Conservation (phyloP, 176 grass and related monocot genomes). For the Raddia guianensis region DNA sequence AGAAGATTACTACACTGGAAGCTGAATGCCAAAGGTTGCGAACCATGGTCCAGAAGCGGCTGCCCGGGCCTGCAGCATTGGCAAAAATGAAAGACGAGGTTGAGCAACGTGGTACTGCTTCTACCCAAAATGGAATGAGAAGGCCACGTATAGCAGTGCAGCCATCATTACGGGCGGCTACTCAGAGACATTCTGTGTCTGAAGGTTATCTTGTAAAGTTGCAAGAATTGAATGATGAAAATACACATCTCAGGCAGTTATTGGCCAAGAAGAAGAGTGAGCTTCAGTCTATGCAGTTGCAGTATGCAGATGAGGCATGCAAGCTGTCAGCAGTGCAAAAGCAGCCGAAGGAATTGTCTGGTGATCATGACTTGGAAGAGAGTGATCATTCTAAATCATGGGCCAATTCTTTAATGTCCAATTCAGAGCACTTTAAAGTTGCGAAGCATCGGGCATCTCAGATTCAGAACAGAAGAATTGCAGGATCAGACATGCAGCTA, state of each 20-base stretch:
- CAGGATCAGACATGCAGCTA: conserved; percentile 44
- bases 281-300: conserved; percentile 30
- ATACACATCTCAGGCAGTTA: conserved; percentile 57
- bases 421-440: conserved; percentile 46
- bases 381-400: conserved; percentile 50
- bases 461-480: conserved; percentile 33
- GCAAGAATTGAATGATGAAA: conserved; percentile 62
- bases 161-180: background rate
- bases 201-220: conserved; percentile 46
- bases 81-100: conserved; percentile 77
- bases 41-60: conserved; percentile 61
- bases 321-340: conserved; percentile 45
- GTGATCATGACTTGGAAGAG: conserved; percentile 10
- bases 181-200: conserved; percentile 10
- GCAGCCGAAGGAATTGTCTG: conserved; percentile 34
- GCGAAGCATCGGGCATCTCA: conserved; percentile 36
- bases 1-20: conserved; percentile 61
- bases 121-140: conserved; percentile 38
- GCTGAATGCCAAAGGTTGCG: conserved; percentile 70
- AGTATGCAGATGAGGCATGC: conserved; percentile 40
- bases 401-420: conserved; percentile 44
- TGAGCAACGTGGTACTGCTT: conserved; percentile 28
- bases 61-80: conserved; percentile 66
- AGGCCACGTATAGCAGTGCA: conserved; percentile 28
- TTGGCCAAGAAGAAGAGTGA: conserved; percentile 54